Evolutionary conservation across 768 basidiomycete species (phyloP), one percentile per base, ranked within the genome.

Genomic region (Boletus speciosus): DNA sequence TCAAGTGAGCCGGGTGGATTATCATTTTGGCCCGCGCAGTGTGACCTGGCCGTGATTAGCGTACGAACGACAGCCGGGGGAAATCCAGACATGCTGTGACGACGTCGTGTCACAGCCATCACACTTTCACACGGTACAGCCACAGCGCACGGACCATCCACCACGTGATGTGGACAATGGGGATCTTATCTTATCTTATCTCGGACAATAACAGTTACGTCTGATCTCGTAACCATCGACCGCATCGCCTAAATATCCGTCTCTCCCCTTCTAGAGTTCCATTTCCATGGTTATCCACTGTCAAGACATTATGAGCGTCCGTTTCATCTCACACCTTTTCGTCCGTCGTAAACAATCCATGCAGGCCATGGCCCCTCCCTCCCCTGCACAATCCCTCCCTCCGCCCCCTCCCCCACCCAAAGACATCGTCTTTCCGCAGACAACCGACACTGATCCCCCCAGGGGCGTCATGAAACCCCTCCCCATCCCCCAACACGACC

Each of bases 11-110:
- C 55, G 67, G 53, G 25, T 61, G 59, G 62, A 55, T 69, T 61
- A 67, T 71, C 65, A 67, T 63, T 60, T 61, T 68, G 69, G 69
- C 58, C 68, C 66, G 67, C 66, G 67, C 68, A 70, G 68, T 67
- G 60, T 65, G 68, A 68, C 66, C 66, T 66, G 57, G 56, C 69
- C 66, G 65, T 71, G 67, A 70, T 68, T 68, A 70, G 67, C 67
- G 67, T 68, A 68, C 57, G 67, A 49, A 68, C 66, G 66, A 68
- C 67, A 69, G 67, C 68, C 68, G 68, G 68, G 66, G 66, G 66
- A 65, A 66, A 65, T 66, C 64, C 61, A 67, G 55, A 60, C 66
- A 66, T 57, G 56, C 61, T 63, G 67, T 70, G 61, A 68, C 69
- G 56, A 54, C 36, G 60, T 6, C 34, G 57, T 62, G 67, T 64